These are phyloP conservation scores for Penicillium aurantiogriseum DNA, from an alignment of 2,329 filamentous ascomycete species.

Conservation along the genomic window DNA sequence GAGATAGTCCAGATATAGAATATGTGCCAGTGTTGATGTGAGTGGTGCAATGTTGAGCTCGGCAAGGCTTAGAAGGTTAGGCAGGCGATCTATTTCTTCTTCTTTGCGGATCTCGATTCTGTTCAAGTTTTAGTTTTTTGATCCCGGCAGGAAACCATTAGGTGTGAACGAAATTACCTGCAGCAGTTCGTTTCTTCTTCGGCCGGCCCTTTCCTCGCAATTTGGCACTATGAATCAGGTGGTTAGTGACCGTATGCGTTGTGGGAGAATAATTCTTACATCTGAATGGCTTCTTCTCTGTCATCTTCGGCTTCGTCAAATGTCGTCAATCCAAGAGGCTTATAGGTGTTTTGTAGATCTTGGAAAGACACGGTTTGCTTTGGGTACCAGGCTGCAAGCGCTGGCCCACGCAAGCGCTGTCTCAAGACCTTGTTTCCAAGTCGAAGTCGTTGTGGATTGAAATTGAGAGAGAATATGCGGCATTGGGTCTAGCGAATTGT, in stretches of 20 bases:
- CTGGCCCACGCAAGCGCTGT: constrained; percentile 80
- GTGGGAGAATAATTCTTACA: constrained; percentile 47
- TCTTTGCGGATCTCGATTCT: constrained; percentile 29
- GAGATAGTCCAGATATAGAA: too few species aligned
- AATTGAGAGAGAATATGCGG: constrained; percentile 85
- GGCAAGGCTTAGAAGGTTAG: neutral
- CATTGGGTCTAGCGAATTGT: constrained; percentile 69
- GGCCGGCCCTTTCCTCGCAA: constrained; percentile 81
- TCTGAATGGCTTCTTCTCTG: constrained; percentile 63
- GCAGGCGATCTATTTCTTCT: constrained; percentile 24
- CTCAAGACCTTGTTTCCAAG: constrained; percentile 90
- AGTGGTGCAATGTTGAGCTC: neutral
- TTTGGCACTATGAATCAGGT: constrained; percentile 58
- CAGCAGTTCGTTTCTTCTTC: constrained; percentile 75
- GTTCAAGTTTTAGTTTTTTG: constrained; percentile 1
- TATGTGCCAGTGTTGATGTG: neutral
- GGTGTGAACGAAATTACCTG: constrained; percentile 31
- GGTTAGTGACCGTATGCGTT: neutral
- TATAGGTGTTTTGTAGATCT: constrained; percentile 70
- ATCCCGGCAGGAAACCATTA: neutral
- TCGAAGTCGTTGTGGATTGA: constrained; percentile 78
- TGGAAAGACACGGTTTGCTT: constrained; percentile 68
- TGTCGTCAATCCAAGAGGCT: constrained; percentile 61
- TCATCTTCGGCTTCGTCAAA: constrained; percentile 78
- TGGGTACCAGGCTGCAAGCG: constrained; percentile 85